Evolutionary conservation across 2,329 filamentous ascomycete genomes (phyloP).

Genomic region (Venturia carpophila): DNA sequence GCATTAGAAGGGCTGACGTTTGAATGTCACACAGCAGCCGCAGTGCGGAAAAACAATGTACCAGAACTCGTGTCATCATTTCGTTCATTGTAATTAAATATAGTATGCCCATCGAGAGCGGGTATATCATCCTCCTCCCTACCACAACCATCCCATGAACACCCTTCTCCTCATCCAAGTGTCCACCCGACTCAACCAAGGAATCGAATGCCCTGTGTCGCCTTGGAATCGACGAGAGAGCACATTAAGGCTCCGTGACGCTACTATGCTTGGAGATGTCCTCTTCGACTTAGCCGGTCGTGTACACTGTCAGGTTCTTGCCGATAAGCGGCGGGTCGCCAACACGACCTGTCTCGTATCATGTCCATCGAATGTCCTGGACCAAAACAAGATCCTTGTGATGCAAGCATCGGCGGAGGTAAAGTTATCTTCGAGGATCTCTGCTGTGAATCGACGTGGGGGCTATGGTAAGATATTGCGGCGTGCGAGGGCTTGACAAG

Average conservation of each 20-base stretch:
- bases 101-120: neutral
- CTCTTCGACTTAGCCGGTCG: neutral
- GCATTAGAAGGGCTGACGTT: no score
- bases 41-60: neutral
- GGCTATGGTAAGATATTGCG: neutral
- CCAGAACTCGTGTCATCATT: neutral
- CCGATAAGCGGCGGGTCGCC: neutral
- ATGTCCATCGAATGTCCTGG: neutral
- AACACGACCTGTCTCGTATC: neutral
- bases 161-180: neutral
- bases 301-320: neutral
- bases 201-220: neutral
- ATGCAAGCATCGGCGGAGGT: neutral
- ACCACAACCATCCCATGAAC: neutral
- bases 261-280: neutral
- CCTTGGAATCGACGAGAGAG: neutral
- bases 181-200: neutral
- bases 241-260: neutral
- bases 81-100: neutral
- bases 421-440: neutral
- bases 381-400: neutral
- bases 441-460: neutral
- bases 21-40: no score
- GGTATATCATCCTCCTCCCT: neutral
- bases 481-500: neutral